A percentile compares a stretch with the other conserved stretches of the same genome.
These are phyloP conservation scores for Rubia peregrina DNA, from an alignment of 305 asterid species.

Conservation along the genomic window DNA sequence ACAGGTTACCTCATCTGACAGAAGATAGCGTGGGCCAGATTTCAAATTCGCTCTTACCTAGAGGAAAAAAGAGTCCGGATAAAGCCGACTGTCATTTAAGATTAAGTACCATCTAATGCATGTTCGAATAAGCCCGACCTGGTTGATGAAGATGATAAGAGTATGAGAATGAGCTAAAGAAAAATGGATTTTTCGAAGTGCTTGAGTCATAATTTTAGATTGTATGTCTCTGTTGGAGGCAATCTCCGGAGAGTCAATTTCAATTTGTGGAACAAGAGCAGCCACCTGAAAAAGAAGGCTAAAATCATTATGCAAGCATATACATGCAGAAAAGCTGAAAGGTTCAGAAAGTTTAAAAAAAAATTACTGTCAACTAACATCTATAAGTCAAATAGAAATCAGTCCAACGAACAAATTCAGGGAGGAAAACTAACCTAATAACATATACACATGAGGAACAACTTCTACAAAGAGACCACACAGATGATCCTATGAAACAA, in stretches of 20 bases:
- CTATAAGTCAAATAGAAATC: background rate
- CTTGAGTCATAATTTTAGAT: conserved; percentile 76
- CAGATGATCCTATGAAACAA: background rate
- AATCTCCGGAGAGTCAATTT: conserved; percentile 47
- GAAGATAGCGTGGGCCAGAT: conserved; percentile 41
- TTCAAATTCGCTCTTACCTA: conserved; percentile 57
- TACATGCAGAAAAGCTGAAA: background rate
- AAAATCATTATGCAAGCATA: conserved; percentile 14
- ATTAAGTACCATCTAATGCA: background rate
- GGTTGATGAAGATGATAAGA: conserved; percentile 79
- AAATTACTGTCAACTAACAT: background rate
- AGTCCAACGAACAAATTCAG: background rate
- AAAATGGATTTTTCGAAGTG: conserved; percentile 74
- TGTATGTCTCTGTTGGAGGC: conserved; percentile 49
- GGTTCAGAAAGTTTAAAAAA: conserved; percentile 11
- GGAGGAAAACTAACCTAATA: background rate
- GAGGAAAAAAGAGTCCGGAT: conserved; percentile 10
- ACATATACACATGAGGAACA: background rate
- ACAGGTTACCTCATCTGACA: conserved; percentile 70
- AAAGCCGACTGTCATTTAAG: conserved; percentile 8
- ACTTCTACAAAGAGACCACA: background rate
- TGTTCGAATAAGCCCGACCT: conserved; percentile 41
- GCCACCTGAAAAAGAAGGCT: conserved; percentile 62
- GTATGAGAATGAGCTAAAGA: conserved; percentile 70
- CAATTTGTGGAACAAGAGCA: conserved; percentile 83